These are phyloP conservation scores for Nitzschia inconspicua DNA, from an alignment of 108 stramenopile genomes.

Conservation along the genomic window DNA sequence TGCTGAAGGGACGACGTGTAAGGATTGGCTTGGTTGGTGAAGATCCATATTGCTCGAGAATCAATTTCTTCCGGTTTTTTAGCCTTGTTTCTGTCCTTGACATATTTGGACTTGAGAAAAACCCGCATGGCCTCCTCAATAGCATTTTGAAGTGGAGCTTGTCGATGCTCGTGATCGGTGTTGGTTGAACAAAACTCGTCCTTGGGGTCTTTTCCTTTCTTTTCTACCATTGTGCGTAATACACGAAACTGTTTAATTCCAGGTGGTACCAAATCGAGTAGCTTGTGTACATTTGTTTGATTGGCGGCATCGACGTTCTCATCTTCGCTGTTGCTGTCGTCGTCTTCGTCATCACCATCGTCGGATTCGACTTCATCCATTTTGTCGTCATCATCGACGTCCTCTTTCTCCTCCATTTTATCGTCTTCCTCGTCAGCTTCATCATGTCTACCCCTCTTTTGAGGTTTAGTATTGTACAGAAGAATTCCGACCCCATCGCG, in stretches of 20 bases:
- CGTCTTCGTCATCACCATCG: slow-evolving; percentile 24
- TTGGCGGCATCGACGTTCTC: slow-evolving; percentile 21
- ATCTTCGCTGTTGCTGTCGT: slow-evolving; percentile 27
- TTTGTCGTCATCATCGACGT: slow-evolving; percentile 2
- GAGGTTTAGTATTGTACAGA: slow-evolving; percentile 41
- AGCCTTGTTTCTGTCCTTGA: slow-evolving; percentile 34
- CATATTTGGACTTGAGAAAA: slow-evolving; percentile 49
- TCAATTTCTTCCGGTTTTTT: slow-evolving; percentile 41
- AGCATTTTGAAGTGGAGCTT: slow-evolving; percentile 26
- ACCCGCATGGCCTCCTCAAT: slow-evolving; percentile 45
- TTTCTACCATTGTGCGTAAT: slow-evolving; percentile 14
- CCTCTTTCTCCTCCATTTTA: background rate
- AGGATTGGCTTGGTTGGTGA: slow-evolving; percentile 57
- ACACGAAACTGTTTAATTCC: slow-evolving; percentile 43
- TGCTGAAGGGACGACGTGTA: slow-evolving; percentile 43
- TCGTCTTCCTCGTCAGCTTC: background rate
- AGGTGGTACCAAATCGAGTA: slow-evolving; percentile 55
- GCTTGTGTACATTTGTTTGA: slow-evolving; percentile 34
- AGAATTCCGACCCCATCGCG: slow-evolving; percentile 66
- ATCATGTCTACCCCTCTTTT: background rate
- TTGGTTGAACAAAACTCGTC: slow-evolving; percentile 43
- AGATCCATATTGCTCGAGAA: slow-evolving; percentile 67
- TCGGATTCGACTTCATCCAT: slow-evolving; percentile 18
- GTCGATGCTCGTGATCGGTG: background rate
- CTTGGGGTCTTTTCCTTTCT: slow-evolving; percentile 33